Conservation (phyloP, 2,329 filamentous ascomycete genomes). For the Arthrobotrys sphaeroides region DNA sequence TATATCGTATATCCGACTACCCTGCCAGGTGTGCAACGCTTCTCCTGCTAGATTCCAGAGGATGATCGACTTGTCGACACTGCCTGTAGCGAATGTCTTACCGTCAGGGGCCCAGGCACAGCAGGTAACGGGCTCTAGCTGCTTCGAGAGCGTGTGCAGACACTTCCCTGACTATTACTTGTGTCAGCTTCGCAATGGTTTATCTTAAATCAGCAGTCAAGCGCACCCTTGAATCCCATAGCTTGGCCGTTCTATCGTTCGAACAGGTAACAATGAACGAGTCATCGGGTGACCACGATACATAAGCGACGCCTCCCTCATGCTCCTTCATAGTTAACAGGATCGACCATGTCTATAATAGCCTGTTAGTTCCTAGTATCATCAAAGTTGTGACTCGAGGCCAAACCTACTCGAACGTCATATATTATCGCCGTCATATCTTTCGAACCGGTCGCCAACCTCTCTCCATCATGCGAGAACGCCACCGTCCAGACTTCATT, state of each 20-base stretch:
- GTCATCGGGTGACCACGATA: slow-evolving; percentile 93
- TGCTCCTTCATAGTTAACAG: slow-evolving; percentile 73
- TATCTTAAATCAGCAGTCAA: neutral
- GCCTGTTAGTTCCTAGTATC: neutral
- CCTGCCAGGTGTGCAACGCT: slow-evolving; percentile 73
- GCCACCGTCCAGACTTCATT: slow-evolving; percentile 92
- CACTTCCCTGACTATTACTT: slow-evolving; percentile 69
- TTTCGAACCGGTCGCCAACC: slow-evolving; percentile 81
- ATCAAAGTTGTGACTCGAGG: neutral
- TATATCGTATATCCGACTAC: slow-evolving; percentile 82
- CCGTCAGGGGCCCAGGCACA: slow-evolving; percentile 89
- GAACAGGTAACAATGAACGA: slow-evolving; percentile 84
- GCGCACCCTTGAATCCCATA: slow-evolving; percentile 78
- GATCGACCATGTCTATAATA: slow-evolving; percentile 69
- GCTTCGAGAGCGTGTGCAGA: slow-evolving; percentile 73
- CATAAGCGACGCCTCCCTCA: slow-evolving; percentile 75
- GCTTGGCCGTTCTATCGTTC: slow-evolving; percentile 74
- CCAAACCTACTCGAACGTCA: slow-evolving; percentile 67
- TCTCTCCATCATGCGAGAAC: slow-evolving; percentile 87
- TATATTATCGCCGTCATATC: slow-evolving; percentile 82
- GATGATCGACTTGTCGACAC: slow-evolving; percentile 75
- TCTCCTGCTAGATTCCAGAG: slow-evolving; percentile 75
- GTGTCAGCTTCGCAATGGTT: slow-evolving; percentile 65
- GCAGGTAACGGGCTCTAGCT: slow-evolving; percentile 84
- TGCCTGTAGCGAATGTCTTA: slow-evolving; percentile 79